A percentile compares a stretch with the other conserved stretches of the same genome.
Evolutionary conservation across 352 stramenopile genomes (phyloP).

Genomic region (Aphanomyces euteiches): DNA sequence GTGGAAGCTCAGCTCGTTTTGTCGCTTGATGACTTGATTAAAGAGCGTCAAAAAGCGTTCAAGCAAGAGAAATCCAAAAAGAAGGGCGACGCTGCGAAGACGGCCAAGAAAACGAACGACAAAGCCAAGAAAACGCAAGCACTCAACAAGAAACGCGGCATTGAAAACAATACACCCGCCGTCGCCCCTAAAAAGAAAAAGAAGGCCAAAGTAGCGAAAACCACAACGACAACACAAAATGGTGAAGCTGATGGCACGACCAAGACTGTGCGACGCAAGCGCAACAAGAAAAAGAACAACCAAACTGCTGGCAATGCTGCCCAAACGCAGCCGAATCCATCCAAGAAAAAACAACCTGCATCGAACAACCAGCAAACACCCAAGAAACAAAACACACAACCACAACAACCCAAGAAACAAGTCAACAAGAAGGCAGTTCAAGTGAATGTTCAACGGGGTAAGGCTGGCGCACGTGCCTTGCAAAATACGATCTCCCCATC

Average conservation of each 20-base stretch:
- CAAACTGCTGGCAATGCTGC: neutral
- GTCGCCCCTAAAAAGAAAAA: slow-evolving; percentile 18
- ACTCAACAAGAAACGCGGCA: neutral
- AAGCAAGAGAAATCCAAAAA: slow-evolving; percentile 8
- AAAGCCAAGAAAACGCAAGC: neutral
- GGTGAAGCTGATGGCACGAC: neutral
- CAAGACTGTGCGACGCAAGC: slow-evolving; percentile 1
- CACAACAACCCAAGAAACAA: slow-evolving; percentile 11
- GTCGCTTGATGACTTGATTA: slow-evolving; percentile 26
- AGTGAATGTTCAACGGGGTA: slow-evolving; percentile 2
- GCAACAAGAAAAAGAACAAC: slow-evolving; percentile 13
- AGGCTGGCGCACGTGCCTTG: neutral
- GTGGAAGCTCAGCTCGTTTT: slow-evolving; percentile 19
- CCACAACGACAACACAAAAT: neutral
- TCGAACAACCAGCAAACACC: neutral
- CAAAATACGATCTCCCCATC: neutral
- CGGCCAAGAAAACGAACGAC: neutral
- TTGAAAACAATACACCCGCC: neutral
- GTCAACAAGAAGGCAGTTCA: slow-evolving; percentile 18
- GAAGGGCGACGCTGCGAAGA: too few relatives aligned
- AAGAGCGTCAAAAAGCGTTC: neutral
- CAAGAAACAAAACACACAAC: slow-evolving; percentile 19
- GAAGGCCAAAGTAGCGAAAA: neutral
- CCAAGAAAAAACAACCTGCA: neutral
- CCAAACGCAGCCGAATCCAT: neutral